These are phyloP conservation scores for Annulohypoxylon nitens DNA, from an alignment of 495 filamentous ascomycete genomes.

Conservation along the genomic window DNA sequence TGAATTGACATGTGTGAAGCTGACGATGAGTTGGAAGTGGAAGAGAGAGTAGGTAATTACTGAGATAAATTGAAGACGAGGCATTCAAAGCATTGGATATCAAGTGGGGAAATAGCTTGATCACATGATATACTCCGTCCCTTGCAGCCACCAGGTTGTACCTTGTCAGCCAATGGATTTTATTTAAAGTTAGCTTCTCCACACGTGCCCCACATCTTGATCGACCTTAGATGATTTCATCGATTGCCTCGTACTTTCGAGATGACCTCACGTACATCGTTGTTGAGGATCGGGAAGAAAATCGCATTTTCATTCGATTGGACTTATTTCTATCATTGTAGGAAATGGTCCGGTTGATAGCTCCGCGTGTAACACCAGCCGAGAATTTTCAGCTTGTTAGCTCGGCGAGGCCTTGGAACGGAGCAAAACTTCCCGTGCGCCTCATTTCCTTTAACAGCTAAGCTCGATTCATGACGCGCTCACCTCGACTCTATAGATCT, in stretches of 20 bases:
- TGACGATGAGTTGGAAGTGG: not conserved
- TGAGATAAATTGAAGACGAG: not conserved
- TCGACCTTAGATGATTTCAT: conserved; percentile 49
- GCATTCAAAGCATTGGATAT: not conserved
- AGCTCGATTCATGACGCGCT: conserved; percentile 37
- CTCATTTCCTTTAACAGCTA: conserved; percentile 19
- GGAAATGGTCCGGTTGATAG: conserved; percentile 23
- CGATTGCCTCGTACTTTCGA: conserved; percentile 21
- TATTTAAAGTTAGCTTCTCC: conserved; percentile 13
- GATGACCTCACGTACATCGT: conserved; percentile 42
- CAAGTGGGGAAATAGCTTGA: not conserved
- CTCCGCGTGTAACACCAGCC: not conserved
- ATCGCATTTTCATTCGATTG: not conserved
- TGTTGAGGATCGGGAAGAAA: conserved; percentile 11
- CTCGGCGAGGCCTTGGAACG: conserved; percentile 21
- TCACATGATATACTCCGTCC: conserved; percentile 1
- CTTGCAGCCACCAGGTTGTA: not conserved
- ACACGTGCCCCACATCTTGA: conserved; percentile 34
- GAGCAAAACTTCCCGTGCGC: conserved; percentile 36
- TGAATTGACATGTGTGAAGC: not conserved
- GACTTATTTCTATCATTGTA: not conserved
- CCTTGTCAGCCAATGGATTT: not conserved
- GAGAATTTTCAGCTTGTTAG: not conserved
- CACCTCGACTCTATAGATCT: not conserved
- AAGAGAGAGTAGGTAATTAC: too few relatives aligned